Percentiles rank a stretch among this genome's conserved stretches.
These are phyloP conservation scores for Nidula microcarpa DNA, from an alignment of 768 basidiomycete species.

Conservation along the genomic window DNA sequence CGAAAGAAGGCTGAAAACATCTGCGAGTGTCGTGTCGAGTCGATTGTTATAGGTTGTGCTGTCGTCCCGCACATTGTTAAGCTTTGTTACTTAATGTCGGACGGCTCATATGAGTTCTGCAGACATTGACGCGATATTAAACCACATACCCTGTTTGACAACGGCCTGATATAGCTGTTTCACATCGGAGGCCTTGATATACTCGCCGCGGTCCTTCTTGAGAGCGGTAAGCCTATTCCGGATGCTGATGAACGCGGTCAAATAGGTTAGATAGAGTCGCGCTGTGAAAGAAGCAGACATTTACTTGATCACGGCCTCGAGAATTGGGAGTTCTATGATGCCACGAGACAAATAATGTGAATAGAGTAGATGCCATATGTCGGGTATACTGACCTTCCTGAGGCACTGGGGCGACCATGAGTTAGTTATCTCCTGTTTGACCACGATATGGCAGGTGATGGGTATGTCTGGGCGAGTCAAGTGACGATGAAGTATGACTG, in stretches of 20 bases:
- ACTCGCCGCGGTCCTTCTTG: conserved; percentile 90
- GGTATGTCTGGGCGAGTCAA: not conserved
- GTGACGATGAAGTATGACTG: not conserved
- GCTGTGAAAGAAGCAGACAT: conserved; percentile 18
- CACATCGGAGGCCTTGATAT: conserved; percentile 91
- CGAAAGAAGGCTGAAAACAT: conserved; percentile 93
- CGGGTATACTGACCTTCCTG: conserved; percentile 62
- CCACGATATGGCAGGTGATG: not conserved
- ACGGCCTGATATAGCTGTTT: conserved; percentile 89
- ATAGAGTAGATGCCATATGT: conserved; percentile 3
- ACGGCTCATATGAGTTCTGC: not conserved
- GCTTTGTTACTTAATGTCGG: conserved; percentile 63
- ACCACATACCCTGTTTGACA: conserved; percentile 79
- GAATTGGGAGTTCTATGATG: conserved; percentile 80
- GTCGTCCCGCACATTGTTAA: conserved; percentile 89
- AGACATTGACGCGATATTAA: not conserved
- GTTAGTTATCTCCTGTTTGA: conserved; percentile 3
- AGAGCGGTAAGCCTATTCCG: conserved; percentile 92
- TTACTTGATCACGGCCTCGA: conserved; percentile 92
- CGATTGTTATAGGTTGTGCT: conserved; percentile 77
- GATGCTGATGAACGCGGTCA: conserved; percentile 49
- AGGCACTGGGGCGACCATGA: conserved; percentile 69
- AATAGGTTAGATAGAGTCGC: conserved; percentile 10
- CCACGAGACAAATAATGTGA: conserved; percentile 10
- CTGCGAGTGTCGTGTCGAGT: conserved; percentile 91